Evolutionary conservation across 2,329 filamentous ascomycete genomes (phyloP).

Genomic region (Lachnellula willkommii): DNA sequence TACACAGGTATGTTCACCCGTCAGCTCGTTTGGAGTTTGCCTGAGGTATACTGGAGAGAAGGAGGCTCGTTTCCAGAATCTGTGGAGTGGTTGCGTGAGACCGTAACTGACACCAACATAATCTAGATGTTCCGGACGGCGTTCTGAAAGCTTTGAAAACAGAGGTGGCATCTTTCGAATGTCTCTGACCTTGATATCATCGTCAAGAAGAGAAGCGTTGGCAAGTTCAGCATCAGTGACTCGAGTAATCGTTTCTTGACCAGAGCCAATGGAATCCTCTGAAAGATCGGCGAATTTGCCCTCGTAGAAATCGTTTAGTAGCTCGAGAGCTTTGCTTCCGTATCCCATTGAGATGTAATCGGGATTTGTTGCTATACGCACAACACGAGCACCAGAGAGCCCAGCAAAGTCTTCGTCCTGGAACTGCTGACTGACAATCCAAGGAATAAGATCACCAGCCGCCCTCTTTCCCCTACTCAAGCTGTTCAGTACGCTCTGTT

Average conservation of each 20-base stretch:
- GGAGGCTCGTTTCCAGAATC: constrained; percentile 87
- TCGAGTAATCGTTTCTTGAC: constrained; percentile 61
- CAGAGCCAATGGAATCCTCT: constrained; percentile 55
- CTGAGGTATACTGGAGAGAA: constrained; percentile 91
- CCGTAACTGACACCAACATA: constrained; percentile 96
- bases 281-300: constrained; percentile 82
- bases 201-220: constrained; percentile 69
- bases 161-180: constrained; percentile 89
- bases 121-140: constrained; percentile 73
- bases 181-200: constrained; percentile 85
- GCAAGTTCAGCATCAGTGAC: constrained; percentile 79
- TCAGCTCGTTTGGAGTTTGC: constrained; percentile 93
- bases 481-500: constrained; percentile 84
- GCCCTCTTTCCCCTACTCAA: constrained; percentile 84
- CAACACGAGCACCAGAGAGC: constrained; percentile 84
- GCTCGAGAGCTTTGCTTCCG: constrained; percentile 78
- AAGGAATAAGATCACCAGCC: constrained; percentile 90
- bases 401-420: constrained; percentile 95
- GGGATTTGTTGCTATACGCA: constrained; percentile 93
- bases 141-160: constrained; percentile 81
- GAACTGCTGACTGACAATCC: constrained; percentile 96
- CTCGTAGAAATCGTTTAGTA: constrained; percentile 89
- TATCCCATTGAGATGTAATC: constrained; percentile 93
- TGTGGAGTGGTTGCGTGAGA: constrained; percentile 78
- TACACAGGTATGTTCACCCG: constrained; percentile 94